These are phyloP conservation scores for Exophiala oligosperma DNA, from an alignment of 2,329 filamentous ascomycete genomes.

Conservation along the genomic window DNA sequence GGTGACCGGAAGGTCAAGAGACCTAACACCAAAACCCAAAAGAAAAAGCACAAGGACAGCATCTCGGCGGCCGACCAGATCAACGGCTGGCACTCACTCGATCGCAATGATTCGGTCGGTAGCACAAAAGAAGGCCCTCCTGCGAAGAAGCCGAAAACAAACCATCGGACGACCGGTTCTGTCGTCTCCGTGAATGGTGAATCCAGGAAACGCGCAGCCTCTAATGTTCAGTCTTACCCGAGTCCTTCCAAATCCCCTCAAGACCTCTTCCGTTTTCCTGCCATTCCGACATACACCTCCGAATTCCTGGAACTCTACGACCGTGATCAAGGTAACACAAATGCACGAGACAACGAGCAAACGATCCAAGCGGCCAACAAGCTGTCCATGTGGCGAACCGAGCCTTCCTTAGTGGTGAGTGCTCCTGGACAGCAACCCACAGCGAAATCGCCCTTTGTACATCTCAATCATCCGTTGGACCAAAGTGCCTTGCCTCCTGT, in stretches of 20 bases:
- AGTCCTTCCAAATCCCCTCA: conserved; percentile 71
- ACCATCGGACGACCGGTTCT: conserved; percentile 76
- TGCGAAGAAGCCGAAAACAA: conserved; percentile 77
- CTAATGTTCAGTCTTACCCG: conserved; percentile 59
- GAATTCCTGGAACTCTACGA: conserved; percentile 76
- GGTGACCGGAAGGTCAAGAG: conserved; percentile 73
- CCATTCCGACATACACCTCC: conserved; percentile 69
- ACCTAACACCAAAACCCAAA: conserved; percentile 75
- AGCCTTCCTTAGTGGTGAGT: conserved; percentile 66
- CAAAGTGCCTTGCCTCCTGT: conserved; percentile 55
- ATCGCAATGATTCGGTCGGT: conserved; percentile 57
- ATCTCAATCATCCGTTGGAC: conserved; percentile 56
- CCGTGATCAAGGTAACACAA: conserved; percentile 52
- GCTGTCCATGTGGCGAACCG: conserved; percentile 75
- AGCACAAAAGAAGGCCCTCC: conserved; percentile 58
- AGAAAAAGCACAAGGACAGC: conserved; percentile 78
- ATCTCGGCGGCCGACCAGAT: conserved; percentile 57
- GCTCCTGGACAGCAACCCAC: conserved; percentile 62
- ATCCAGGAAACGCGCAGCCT: conserved; percentile 61
- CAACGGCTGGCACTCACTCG: conserved; percentile 63
- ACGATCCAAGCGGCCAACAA: conserved; percentile 73
- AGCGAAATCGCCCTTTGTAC: conserved; percentile 67
- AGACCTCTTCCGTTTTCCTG: conserved; percentile 57
- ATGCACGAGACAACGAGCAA: conserved; percentile 71
- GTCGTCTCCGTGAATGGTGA: conserved; percentile 66